Conservation (phyloP, 371 early-diverging fungal genomes). For the Saksenaea oblongispora region DNA sequence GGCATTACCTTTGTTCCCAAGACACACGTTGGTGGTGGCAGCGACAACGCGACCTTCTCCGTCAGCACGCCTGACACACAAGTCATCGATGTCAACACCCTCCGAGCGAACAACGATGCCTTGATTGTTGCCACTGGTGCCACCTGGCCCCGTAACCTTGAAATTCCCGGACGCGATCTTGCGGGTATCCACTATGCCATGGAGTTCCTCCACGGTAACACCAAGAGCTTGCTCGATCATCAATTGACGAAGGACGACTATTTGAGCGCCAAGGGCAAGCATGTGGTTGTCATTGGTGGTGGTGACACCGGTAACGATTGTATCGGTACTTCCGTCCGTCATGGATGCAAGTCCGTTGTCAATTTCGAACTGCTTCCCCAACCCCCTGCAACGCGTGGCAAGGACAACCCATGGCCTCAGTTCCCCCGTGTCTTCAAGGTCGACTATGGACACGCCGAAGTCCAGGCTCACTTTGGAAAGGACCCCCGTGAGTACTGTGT, state of each 20-base stretch:
- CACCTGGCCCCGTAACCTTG: slow-evolving; percentile 95
- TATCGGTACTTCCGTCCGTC: slow-evolving; percentile 92
- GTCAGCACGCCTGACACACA: slow-evolving; percentile 52
- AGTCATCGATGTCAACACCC: slow-evolving; percentile 50
- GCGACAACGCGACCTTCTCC: background rate
- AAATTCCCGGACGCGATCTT: slow-evolving; percentile 83
- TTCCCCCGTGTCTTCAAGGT: slow-evolving; percentile 93
- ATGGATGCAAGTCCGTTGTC: slow-evolving; percentile 86
- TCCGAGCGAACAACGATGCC: slow-evolving; percentile 76
- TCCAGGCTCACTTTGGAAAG: slow-evolving; percentile 79
- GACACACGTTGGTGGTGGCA: slow-evolving; percentile 73
- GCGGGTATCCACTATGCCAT: slow-evolving; percentile 97
- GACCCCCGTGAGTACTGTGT: slow-evolving; percentile 96
- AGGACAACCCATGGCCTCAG: slow-evolving; percentile 97
- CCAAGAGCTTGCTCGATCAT: slow-evolving; percentile 82
- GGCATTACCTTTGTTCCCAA: slow-evolving; percentile 87
- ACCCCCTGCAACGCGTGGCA: slow-evolving; percentile 79
- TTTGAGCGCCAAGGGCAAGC: slow-evolving; percentile 87
- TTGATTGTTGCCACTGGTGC: slow-evolving; percentile 92
- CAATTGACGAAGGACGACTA: slow-evolving; percentile 73
- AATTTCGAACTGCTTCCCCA: slow-evolving; percentile 97
- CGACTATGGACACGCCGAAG: slow-evolving; percentile 96
- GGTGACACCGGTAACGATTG: slow-evolving; percentile 98
- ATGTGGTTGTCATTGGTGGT: slow-evolving; percentile 97
- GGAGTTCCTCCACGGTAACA: slow-evolving; percentile 93